Evolutionary conservation across 345 rosid genomes (phyloP).

Genomic region (Euphorbia pulcherrima): DNA sequence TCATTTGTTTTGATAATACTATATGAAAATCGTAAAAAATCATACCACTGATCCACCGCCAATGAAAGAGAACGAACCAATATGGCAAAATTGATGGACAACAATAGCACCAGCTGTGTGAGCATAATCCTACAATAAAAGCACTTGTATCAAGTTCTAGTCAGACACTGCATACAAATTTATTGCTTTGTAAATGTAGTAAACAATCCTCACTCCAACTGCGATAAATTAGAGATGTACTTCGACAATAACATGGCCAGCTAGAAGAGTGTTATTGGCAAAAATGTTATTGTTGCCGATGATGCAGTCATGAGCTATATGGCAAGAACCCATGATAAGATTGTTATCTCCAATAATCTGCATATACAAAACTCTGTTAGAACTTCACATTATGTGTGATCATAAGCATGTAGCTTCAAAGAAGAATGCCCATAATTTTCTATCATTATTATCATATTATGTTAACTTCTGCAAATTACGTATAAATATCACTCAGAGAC

Average conservation of each 20-base stretch:
- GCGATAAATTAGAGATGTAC: conserved; percentile 40
- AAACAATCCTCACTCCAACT: background rate
- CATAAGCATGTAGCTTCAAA: background rate
- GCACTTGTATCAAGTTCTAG: conserved; percentile 31
- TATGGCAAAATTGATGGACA: conserved; percentile 83
- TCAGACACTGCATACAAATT: conserved; percentile 7
- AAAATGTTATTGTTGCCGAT: conserved; percentile 81
- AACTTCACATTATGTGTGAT: background rate
- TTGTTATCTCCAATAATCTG: conserved; percentile 86
- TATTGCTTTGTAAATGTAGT: background rate
- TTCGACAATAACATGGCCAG: conserved; percentile 84
- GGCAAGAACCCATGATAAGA: conserved; percentile 96
- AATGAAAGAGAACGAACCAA: conserved; percentile 74
- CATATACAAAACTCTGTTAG: conserved; percentile 8
- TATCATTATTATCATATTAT: conserved; percentile 26
- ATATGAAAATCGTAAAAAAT: conserved; percentile 16
- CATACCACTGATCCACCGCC: conserved; percentile 96
- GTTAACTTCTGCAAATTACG: background rate
- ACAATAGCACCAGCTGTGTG: conserved; percentile 83
- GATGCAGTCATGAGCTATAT: conserved; percentile 92
- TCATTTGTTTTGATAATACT: background rate
- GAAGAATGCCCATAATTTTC: conserved; percentile 42
- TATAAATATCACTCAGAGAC: background rate
- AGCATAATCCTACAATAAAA: conserved; percentile 54
- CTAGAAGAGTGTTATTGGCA: conserved; percentile 81